Percentiles rank a stretch among this genome's conserved stretches.
These are phyloP conservation scores for Cutaneotrichosporon cutaneum DNA, from an alignment of 1,284 basidiomycete genomes.

Conservation along the genomic window DNA sequence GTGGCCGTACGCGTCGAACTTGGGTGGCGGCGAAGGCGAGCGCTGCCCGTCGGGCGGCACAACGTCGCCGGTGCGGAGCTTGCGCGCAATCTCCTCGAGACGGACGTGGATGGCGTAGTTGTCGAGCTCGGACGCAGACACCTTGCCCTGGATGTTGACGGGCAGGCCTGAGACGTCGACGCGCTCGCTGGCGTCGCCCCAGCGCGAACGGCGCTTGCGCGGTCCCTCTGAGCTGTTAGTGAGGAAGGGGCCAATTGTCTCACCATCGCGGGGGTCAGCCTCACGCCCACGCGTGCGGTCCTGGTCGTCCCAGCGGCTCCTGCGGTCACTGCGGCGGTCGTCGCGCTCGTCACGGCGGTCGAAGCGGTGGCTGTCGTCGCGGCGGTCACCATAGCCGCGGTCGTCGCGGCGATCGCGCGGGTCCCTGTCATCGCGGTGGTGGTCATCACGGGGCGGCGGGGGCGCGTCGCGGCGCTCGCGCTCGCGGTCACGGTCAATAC, in stretches of 20 bases:
- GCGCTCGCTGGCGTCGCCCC: slow-evolving; percentile 79
- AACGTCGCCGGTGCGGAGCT: slow-evolving; percentile 88
- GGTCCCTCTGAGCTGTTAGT: slow-evolving; percentile 62
- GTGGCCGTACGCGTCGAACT: slow-evolving; percentile 94
- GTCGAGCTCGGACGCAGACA: slow-evolving; percentile 88
- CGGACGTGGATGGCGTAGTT: slow-evolving; percentile 92
- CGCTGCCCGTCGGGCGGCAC: slow-evolving; percentile 93
- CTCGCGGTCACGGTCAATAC: slow-evolving; percentile 38
- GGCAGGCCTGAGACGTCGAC: slow-evolving; percentile 84
- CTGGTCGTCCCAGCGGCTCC: slow-evolving; percentile 29
- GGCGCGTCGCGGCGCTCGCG: slow-evolving; percentile 12
- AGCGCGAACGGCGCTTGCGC: slow-evolving; percentile 89
- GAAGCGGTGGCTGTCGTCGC: slow-evolving; percentile 15
- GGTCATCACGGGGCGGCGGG: slow-evolving; percentile 29
- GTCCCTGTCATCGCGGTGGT: slow-evolving; percentile 23
- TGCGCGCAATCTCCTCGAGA: slow-evolving; percentile 95
- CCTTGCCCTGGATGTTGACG: slow-evolving; percentile 86
- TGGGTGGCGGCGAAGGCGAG: slow-evolving; percentile 93
- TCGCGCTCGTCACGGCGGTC: slow-evolving; percentile 28
- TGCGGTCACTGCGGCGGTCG: slow-evolving; percentile 29
- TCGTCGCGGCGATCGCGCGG: slow-evolving; percentile 25
- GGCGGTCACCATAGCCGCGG: slow-evolving; percentile 27
- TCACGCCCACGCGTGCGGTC: slow-evolving; percentile 32
- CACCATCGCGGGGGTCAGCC: slow-evolving; percentile 35
- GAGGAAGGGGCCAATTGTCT: slow-evolving; percentile 12